Base-by-base conservation (phyloP, 306 rosid species). In the Spatholobus suberectus region DNA sequence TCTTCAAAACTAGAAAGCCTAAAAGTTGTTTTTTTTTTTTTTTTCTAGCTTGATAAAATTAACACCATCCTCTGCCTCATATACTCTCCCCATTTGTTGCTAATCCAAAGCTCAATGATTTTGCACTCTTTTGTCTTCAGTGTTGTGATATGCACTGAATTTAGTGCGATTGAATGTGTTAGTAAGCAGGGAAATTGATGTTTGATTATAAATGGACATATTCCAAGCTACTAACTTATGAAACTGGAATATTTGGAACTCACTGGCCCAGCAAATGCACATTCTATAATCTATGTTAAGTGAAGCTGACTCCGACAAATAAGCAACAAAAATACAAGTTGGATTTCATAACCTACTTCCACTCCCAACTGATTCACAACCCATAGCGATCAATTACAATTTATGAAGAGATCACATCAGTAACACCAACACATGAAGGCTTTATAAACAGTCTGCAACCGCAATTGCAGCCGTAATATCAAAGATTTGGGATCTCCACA, bases 71-170 rank as follows among this genome's bases (percentile, higher is more conserved):
- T 21, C 17, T 8, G 46, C 46, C 70, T 38, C n/a, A n/a, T n/a
- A n/a, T n/a, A n/a, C 51, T 78, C 52, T 49, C 18, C 24, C 37
- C 49, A 47, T 78, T 65, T 65, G 66, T 20, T 78, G 51, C 40
- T 66, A 12, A n/a, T 10, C 58, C 80, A 58, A 43, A 11, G 14
- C 32, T 47, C 40, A 24, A 51, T 14, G 34, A 47, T 21, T 78
- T 65, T 47, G 8, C 2, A 49, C 8, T 18, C 11, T 58, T 55
- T 17, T 32, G 21, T 26, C 20, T 10, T 65, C 29, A 4, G 15
- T 47, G 10, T 47, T 66, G 37, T 77, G 49, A 35, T 46, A 65
- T 20, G 26, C 74, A 47, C 49, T 10, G n/a, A 76, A 47, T 8
- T 59, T 62, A 17, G 12, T 6, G 35, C 21, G 14, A 47, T 65